Conservation (phyloP, 2,329 filamentous ascomycete genomes). For the Fusarium sp. region DNA sequence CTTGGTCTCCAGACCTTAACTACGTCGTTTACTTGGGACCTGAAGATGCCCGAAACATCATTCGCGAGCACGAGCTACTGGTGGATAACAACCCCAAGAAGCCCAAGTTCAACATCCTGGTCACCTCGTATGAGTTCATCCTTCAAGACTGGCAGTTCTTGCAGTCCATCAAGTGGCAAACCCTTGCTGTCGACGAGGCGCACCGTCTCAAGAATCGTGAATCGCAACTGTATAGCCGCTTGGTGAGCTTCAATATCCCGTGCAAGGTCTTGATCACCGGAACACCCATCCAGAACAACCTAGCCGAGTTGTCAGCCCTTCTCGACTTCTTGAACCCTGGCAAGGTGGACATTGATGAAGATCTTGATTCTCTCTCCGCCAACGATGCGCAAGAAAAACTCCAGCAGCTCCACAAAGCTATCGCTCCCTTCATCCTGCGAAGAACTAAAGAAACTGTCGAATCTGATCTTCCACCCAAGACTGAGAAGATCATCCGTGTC, state of each 20-base stretch:
- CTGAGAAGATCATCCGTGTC: conserved; percentile 98
- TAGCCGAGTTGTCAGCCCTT: conserved; percentile 90
- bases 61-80: conserved; percentile 90
- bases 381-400: conserved; percentile 89
- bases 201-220: conserved; percentile 97
- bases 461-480: conserved; percentile 95
- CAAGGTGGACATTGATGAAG: conserved; percentile 88
- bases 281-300: conserved; percentile 96
- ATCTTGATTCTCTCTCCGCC: conserved; percentile 82
- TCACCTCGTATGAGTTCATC: conserved; percentile 98
- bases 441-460: conserved; percentile 98
- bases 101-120: conserved; percentile 95
- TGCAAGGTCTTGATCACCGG: conserved; percentile 94
- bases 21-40: conserved; percentile 97
- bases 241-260: conserved; percentile 87
- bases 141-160: conserved; percentile 86
- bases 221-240: conserved; percentile 88
- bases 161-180: conserved; percentile 95
- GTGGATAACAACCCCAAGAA: conserved; percentile 87
- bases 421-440: conserved; percentile 93
- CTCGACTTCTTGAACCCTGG: conserved; percentile 99
- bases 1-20: conserved; percentile 95
- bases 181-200: conserved; percentile 94
- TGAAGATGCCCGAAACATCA: conserved; percentile 84
- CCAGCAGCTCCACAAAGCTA: conserved; percentile 83